Evolutionary conservation across 2,329 filamentous ascomycete genomes (phyloP), one percentile per base, ranked within the genome.

Genomic region (Biscogniauxia sp.): DNA sequence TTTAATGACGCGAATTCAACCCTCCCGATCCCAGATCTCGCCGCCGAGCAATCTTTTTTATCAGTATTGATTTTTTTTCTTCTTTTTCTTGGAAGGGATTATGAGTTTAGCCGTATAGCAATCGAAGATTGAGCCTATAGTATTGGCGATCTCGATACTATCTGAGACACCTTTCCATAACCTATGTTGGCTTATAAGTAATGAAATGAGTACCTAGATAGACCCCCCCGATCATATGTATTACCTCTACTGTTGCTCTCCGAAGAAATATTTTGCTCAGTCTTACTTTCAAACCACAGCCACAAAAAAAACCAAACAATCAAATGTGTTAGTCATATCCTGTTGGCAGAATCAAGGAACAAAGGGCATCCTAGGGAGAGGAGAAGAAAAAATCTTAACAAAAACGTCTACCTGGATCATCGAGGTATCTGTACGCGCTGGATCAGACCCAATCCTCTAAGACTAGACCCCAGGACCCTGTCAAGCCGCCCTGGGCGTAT

Each of bases 1-100:
- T 19, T 49, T 55, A 20, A 13, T 51, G 19, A 60, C 61, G 51
- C 63, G 61, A 20, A 25, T 23, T 20, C 53, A 55, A 41, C 32
- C 37, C 53, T 20, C 20, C 61, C 58, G 61, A 63, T 66, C 64
- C 59, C 49, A 62, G 62, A 64, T 61, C 60, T 60, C 51, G 52
- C 60, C 60, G 45, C 60, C 59, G 54, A 59, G 53, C 51, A 57
- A 51, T 28, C 55, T 55, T 56, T 32, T 32, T 51, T 54, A 45
- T 55, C 5, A 23, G 2, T 23, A 23, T 23, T 23, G 53, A 54
- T 45, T 55, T 45, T 49, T 6, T 20, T 56, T 45, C 50, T 41
- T 52, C 54, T 58, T 50, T 26, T 28, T 13, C 23, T 2, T 3
- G 23, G 5, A 5, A 23, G 5, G 23, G 5, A 23, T 2, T 23